Evolutionary conservation across 1,284 basidiomycete species (phyloP).

Genomic region (Fomitopsis betulina): DNA sequence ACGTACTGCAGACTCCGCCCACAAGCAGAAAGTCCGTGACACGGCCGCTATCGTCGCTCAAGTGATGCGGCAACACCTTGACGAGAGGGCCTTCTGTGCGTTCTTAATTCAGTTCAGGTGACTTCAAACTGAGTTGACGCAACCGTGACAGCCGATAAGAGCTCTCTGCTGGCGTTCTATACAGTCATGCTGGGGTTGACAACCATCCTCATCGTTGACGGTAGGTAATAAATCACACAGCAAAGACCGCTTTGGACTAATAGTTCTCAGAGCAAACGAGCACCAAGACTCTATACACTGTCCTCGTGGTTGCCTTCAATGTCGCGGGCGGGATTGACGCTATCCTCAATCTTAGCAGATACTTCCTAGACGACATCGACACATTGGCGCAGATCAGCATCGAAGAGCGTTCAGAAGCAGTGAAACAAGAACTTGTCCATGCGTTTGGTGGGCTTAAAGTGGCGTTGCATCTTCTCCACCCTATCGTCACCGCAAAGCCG

Average conservation of each 20-base stretch:
- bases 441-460: slow-evolving; percentile 82
- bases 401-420: slow-evolving; percentile 52
- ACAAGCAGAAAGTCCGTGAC: slow-evolving; percentile 74
- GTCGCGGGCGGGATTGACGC: slow-evolving; percentile 69
- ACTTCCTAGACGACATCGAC: slow-evolving; percentile 57
- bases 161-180: slow-evolving; percentile 59
- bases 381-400: slow-evolving; percentile 40
- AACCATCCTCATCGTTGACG: slow-evolving; percentile 78
- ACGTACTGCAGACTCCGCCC: slow-evolving; percentile 69
- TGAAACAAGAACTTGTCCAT: slow-evolving; percentile 64
- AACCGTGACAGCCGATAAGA: slow-evolving; percentile 43
- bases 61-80: slow-evolving; percentile 73
- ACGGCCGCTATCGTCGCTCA: slow-evolving; percentile 70
- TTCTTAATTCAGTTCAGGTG: neutral
- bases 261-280: slow-evolving; percentile 61
- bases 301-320: slow-evolving; percentile 75
- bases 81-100: slow-evolving; percentile 51
- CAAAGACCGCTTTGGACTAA: neutral
- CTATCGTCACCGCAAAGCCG: slow-evolving; percentile 75
- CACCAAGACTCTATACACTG: slow-evolving; percentile 76
- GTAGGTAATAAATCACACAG: slow-evolving; percentile 37
- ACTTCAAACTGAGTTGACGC: slow-evolving; percentile 4
- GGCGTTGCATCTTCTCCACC: slow-evolving; percentile 73
- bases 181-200: slow-evolving; percentile 77
- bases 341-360: slow-evolving; percentile 57